Conservation (phyloP, 2,329 filamentous ascomycete species). For the Sarocladium kiliense region DNA sequence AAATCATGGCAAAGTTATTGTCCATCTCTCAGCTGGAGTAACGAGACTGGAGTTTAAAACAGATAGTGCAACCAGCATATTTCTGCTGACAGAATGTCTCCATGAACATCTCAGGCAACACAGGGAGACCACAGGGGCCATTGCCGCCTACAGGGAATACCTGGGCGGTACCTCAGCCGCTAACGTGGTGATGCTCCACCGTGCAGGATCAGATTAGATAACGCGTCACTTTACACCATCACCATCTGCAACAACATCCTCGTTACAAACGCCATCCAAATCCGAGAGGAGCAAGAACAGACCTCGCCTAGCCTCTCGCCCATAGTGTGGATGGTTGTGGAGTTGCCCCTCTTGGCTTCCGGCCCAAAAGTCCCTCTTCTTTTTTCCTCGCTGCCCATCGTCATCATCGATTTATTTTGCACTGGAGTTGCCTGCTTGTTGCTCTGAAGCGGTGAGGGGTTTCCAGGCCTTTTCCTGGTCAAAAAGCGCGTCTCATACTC, state of each 20-base stretch:
- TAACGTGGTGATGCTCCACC: neutral
- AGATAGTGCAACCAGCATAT: too few relatives aligned
- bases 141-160: constrained; percentile 3
- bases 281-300: neutral
- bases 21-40: too few relatives aligned
- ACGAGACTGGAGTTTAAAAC: too few relatives aligned
- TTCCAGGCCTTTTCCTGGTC: neutral
- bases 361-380: constrained; percentile 1
- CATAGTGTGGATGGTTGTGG: neutral
- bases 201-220: constrained; percentile 8
- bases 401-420: neutral
- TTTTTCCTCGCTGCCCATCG: neutral
- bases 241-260: constrained; percentile 3
- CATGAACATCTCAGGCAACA: too few relatives aligned
- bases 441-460: neutral
- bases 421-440: neutral
- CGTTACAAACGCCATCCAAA: neutral
- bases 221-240: constrained; percentile 8
- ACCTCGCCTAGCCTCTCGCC: neutral
- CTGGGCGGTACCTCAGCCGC: neutral
- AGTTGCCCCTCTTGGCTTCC: neutral
- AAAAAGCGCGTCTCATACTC: neutral
- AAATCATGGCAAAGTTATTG: too few relatives aligned
- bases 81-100: too few relatives aligned
- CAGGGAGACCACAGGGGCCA: too few relatives aligned